A percentile compares a stretch with the other conserved stretches of the same genome.
Conservation (phyloP, 768 basidiomycete species). For the Auricularia cornea region DNA sequence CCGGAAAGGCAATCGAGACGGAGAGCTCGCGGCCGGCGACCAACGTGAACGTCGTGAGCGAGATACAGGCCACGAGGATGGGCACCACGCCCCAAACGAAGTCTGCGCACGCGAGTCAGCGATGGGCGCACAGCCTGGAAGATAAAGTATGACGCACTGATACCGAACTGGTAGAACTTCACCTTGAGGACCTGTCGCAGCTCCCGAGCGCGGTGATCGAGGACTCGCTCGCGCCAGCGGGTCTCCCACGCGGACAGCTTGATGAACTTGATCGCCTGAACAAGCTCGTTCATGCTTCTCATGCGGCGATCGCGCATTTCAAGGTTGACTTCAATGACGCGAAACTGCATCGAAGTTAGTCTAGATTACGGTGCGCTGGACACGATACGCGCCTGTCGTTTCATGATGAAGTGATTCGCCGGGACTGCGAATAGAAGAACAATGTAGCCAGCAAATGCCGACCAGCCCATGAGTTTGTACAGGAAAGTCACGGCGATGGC, state of each 20-base stretch:
- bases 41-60: background rate
- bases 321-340: background rate
- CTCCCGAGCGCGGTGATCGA: background rate
- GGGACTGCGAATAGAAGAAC: background rate
- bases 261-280: slow-evolving; percentile 2
- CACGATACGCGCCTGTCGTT: background rate
- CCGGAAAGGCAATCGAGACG: background rate
- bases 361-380: no score
- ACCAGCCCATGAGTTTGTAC: background rate
- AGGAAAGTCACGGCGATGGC: background rate
- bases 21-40: background rate
- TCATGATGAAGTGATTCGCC: background rate
- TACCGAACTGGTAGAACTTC: background rate
- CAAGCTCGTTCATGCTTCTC: background rate
- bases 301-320: background rate
- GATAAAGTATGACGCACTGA: background rate
- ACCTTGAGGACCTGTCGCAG: background rate
- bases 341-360: background rate
- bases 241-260: background rate
- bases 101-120: background rate
- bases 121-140: no score
- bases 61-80: background rate
- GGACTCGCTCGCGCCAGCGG: background rate
- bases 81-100: background rate
- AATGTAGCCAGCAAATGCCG: background rate